Evolutionary conservation across 345 rosid species (phyloP), one percentile per base, ranked within the genome.

Genomic region (Acer saccharum): DNA sequence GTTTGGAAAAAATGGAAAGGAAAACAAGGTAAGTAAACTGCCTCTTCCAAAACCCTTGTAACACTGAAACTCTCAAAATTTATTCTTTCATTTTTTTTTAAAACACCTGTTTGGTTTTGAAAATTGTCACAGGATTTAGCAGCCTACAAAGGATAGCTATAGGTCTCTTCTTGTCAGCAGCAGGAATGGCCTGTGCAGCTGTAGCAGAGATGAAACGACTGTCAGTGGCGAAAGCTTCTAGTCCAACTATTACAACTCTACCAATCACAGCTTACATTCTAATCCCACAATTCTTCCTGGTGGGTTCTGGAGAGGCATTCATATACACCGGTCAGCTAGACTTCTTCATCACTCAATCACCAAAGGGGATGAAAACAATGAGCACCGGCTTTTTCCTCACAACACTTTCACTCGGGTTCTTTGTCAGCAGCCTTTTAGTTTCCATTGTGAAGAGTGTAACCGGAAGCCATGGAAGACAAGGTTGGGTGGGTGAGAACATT

Each of bases 251-350:
- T 10, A 32, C 46, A 74, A 75, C 76, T n/a, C 68, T 80, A 0
- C 92, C 89, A 3, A 80, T 91, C 77, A 80, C 81, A 32, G 90
- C 86, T 0, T 89, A 88, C 88, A 70, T 85, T 58, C 78, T 91
- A 72, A 80, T 87, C 72, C 90, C 91, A 18, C 93, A 91, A 64
- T 90, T 87, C 84, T 83, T 91, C 84, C 75, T 91, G 68, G 90
- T 91, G 32, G 93, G 95, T 27, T 54, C 92, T 5, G 95, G 90
- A 16, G 93, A 89, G 82, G 91, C 86, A 14, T 89, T 89, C 76
- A 89, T 88, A 35, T 89, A 89, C 86, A 86, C 91, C 1, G 93
- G 95, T 35, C 92, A 89, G 71, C 95, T 91, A 25, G 95, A 87
- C 72, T 90, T 91, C 85, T 91, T 91, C 88, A 87, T 89, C 18